These are phyloP conservation scores for Acacia melanoxylon DNA, from an alignment of 306 rosid genomes.

Conservation along the genomic window DNA sequence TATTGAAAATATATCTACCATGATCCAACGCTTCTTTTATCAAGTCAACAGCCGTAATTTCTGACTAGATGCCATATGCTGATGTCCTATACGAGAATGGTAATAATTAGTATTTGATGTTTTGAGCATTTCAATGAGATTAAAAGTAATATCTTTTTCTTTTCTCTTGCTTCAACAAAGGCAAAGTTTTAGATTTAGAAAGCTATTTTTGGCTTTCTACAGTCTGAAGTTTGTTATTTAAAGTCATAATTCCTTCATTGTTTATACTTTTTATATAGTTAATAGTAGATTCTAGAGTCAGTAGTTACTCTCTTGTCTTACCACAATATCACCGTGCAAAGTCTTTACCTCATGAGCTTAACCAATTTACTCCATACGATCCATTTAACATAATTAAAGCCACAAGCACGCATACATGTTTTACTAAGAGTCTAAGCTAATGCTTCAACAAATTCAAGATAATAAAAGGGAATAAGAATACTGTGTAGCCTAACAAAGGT, in stretches of 20 bases:
- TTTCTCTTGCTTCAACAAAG: neutral
- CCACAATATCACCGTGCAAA: neutral
- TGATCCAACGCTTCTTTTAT: neutral
- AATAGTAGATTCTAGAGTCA: neutral
- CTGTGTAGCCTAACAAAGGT: neutral
- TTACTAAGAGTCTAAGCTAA: neutral
- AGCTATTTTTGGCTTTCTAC: neutral
- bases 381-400: constrained; percentile 8
- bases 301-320: neutral
- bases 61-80: constrained; percentile 10
- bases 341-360: neutral
- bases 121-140: neutral
- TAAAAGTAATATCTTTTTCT: neutral
- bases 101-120: neutral
- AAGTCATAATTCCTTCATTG: constrained; percentile 6
- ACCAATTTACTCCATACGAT: neutral
- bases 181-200: constrained; percentile 5
- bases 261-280: constrained; percentile 1
- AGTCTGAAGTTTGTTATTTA: neutral
- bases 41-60: constrained; percentile 8
- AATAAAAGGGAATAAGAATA: neutral
- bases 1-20: neutral
- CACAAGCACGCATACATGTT: too few relatives aligned
- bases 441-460: neutral
- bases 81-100: neutral